Evolutionary conservation across 768 basidiomycete genomes (phyloP), one percentile per base, ranked within the genome.

Genomic region (Austroboletus festivus): DNA sequence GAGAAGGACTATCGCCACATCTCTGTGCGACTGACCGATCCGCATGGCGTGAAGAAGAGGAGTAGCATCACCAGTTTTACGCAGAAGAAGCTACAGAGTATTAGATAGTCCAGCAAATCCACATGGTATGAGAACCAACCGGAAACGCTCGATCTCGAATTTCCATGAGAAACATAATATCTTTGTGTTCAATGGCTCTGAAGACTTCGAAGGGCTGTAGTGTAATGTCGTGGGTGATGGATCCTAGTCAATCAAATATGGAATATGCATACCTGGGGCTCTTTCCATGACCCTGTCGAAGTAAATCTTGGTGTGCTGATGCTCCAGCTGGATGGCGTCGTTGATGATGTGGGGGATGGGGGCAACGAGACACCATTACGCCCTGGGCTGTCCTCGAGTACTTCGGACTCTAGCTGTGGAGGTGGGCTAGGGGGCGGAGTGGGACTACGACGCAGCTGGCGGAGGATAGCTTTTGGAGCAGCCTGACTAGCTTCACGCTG

Each of bases 21-120:
- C 93, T 50, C 80, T 74, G 56, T 91, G 85, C 33, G 80, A 79
- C 52, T 75, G 69, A 22, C 88, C 86, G 23, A 89, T 84, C 20
- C 86, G 76, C 77, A 95, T 91, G 1, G 93, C 91, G 61, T 97
- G 92, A 7, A 96, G 78, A 13, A 98, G 79, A 7, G 94, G 93
- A 1, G 93, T 93, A 20, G 84, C 82, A 34, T 88, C 86, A 3
- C 90, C 92, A 31, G 83, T 83, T 61, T 89, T 89, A 48, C 84
- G 85, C n/a, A 95, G 72, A 6, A 97, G 73, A 22, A 94, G 74
- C 83, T 89, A 49, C 12, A 15, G 22, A 28, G 30, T 8, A 41
- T 53, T 45, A 44, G 43, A 35, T 50, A 23, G 38, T 2, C n/a
- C 9, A 1, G 34, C 9, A 30, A 22, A 42, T 31, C 20, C 30